Evolutionary conservation across 805 yeast species (phyloP).

Genomic region (Cyberlindnera amylophila): DNA sequence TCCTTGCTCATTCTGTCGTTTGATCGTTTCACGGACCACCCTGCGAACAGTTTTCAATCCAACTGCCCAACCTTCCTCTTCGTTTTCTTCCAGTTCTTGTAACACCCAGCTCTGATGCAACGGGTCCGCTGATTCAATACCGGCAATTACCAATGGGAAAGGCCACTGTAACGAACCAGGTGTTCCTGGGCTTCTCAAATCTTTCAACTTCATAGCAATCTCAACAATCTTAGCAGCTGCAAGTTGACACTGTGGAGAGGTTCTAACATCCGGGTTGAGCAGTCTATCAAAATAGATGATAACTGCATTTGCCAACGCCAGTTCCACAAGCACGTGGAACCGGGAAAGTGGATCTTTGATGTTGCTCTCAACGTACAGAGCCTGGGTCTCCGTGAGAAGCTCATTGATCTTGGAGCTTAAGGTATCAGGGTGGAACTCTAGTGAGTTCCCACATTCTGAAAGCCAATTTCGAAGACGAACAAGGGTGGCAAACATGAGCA

Average conservation of each 20-base stretch:
- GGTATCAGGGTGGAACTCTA: constrained; percentile 7
- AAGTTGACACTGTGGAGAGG: constrained; percentile 4
- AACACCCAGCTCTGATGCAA: constrained; percentile 8
- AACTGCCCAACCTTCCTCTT: constrained; percentile 8
- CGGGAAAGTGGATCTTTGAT: constrained; percentile 1
- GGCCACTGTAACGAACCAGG: constrained; percentile 13
- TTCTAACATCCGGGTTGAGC: constrained; percentile 7
- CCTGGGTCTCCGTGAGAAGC: constrained; percentile 5
- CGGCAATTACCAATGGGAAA: constrained; percentile 9
- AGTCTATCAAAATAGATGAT: constrained; percentile 7
- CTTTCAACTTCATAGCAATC: constrained; percentile 1
- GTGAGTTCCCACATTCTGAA: constrained; percentile 7
- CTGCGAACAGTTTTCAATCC: constrained; percentile 1
- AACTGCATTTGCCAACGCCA: constrained; percentile 6
- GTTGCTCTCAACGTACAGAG: neutral
- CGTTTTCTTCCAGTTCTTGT: constrained; percentile 6
- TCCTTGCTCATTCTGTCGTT: constrained; percentile 8
- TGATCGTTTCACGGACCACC: constrained; percentile 3
- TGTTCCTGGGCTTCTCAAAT: constrained; percentile 3
- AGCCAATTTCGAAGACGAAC: constrained; percentile 9
- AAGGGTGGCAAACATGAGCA: constrained; percentile 10
- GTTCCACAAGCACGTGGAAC: constrained; percentile 7
- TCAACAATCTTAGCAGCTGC: constrained; percentile 6
- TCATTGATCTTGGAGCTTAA: constrained; percentile 4
- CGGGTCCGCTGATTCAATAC: constrained; percentile 7